phyloP scores from a whole-genome alignment of 2,329 filamentous ascomycete species.

The Botrytis medusae region DNA sequence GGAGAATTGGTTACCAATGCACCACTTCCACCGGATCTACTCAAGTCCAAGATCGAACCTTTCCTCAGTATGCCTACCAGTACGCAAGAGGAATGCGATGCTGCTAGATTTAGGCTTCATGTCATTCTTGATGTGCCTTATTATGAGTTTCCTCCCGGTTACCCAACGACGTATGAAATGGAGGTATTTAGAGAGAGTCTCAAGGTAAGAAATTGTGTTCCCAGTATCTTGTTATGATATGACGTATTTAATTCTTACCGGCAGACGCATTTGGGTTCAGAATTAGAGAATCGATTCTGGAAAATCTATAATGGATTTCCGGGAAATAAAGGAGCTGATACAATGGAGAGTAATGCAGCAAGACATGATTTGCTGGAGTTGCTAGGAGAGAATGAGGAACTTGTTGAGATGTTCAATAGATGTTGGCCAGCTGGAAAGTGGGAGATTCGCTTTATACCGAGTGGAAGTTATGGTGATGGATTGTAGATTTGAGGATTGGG shows the following conservation, averaged over 20 bases:
- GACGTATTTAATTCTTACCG: not conserved
- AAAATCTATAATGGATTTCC: not conserved
- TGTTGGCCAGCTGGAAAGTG: not conserved
- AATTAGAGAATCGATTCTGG: not conserved
- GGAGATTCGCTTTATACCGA: not conserved
- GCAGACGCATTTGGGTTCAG: not conserved
- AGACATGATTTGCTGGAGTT: not conserved
- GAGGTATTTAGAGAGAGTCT: not conserved
- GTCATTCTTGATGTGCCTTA: not conserved
- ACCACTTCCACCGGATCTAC: not conserved
- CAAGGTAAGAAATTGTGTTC: not conserved
- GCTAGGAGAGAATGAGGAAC: not conserved
- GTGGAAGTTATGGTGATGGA: not conserved
- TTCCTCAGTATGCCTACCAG: not conserved
- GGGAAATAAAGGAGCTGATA: not conserved
- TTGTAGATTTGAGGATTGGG: not conserved
- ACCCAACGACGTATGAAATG: not conserved
- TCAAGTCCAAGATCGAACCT: not conserved
- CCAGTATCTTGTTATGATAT: not conserved
- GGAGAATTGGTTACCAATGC: not conserved
- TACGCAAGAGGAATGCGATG: not conserved
- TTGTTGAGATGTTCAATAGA: not conserved
- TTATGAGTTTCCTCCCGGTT: not conserved
- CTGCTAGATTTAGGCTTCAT: not conserved
- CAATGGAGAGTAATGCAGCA: not conserved